Evolutionary conservation across 2,329 filamentous ascomycete genomes (phyloP), one percentile per base, ranked within the genome.

Genomic region (Ceratocystis albifundus): DNA sequence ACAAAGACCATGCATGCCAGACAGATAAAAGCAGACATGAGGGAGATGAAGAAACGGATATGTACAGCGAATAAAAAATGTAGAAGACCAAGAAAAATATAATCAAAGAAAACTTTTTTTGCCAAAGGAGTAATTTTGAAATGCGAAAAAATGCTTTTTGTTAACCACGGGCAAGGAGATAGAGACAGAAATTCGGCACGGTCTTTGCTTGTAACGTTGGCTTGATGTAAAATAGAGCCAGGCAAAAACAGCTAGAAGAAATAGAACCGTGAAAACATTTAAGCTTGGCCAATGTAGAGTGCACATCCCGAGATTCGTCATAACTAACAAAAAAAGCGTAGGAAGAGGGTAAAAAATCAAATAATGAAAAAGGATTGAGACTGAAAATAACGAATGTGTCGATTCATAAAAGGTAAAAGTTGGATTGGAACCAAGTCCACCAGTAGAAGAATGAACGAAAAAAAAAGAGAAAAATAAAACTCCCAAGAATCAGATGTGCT

Each of bases 401-500:
- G 62, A 36, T 62, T 48, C 59, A 62, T 46, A 62, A 63, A 32
- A 53, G 41, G 28, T n/a, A 32, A 64, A 64, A 25, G 62, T 61
- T 44, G 55, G 28, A 55, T 55, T 32, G 57, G 64, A 66, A 22
- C 17, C 30, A 41, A 41, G 64, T 67, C n/a, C 66, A 45, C 36
- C 25, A 50, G 44, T 50, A 32, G 44, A 48, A 63, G 41, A 46
- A 20, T 45, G 46, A 61, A 44, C 45, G 44, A 53, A 44, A 28
- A 50, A 63, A 15, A 44, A 67, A 55, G 36, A 48, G 65, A 45
- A 41, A 66, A 53, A 53, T 20, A 65, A 61, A 50, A 65, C 45
- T 30, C 44, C 48, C 50, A 59, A 41, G 36, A 65, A 67, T 67
- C 63, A 65, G 15, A 59, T 65, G 65, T 67, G 44, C 66, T 55